Evolutionary conservation across 345 rosid genomes (phyloP).

Genomic region (Xanthoceras sorbifolium): DNA sequence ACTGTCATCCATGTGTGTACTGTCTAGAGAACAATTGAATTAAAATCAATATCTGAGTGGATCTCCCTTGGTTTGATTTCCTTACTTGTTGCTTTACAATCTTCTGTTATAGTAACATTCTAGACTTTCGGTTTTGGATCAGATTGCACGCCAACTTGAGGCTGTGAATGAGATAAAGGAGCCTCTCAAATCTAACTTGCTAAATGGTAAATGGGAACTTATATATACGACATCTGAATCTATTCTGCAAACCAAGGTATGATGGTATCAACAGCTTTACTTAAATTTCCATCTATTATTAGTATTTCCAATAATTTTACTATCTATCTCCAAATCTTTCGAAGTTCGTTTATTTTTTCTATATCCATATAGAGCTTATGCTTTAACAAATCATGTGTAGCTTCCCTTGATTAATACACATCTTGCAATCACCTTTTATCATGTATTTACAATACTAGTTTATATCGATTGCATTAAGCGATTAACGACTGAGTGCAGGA

Average conservation of each 20-base stretch:
- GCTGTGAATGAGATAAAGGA: constrained; percentile 24
- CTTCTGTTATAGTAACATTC: neutral
- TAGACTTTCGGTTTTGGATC: neutral
- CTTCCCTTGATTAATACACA: neutral
- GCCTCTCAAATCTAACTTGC: constrained; percentile 27
- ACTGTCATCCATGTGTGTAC: no score
- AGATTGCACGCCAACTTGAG: constrained; percentile 34
- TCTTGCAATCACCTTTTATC: neutral
- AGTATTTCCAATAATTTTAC: neutral
- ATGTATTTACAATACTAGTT: neutral
- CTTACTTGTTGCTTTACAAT: neutral
- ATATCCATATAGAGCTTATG: neutral
- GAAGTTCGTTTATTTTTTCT: neutral
- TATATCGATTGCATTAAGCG: neutral
- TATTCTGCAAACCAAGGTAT: constrained; percentile 36
- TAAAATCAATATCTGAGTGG: no score
- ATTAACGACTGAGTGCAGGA: neutral
- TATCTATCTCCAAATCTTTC: neutral
- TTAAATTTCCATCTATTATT: neutral
- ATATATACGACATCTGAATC: constrained; percentile 43
- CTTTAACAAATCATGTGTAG: neutral
- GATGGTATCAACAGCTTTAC: no score
- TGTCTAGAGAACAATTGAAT: no score
- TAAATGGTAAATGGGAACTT: constrained; percentile 48
- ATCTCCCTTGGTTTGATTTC: neutral